Percentiles rank a stretch among this genome's conserved stretches.
phyloP scores from a whole-genome alignment of 306 rosid genomes.

The Hylodesmum podocarpum region DNA sequence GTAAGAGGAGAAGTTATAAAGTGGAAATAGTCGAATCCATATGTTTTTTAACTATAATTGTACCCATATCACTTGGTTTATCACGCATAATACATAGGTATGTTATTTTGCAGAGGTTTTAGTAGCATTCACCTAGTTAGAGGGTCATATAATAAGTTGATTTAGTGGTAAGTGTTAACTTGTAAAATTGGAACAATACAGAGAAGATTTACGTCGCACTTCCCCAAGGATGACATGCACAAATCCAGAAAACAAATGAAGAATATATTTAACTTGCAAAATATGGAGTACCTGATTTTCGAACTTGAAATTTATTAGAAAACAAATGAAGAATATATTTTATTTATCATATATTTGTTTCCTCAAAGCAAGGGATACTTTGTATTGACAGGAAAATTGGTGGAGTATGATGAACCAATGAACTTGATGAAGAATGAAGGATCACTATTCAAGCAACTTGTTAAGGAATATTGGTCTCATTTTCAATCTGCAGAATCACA shows the following conservation, averaged over 20 bases:
- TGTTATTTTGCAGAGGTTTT: not conserved
- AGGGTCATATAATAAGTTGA: not conserved
- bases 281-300: not conserved
- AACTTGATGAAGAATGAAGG: conserved; percentile 53
- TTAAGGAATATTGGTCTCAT: conserved; percentile 74
- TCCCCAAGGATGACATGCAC: too few species aligned
- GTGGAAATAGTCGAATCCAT: not conserved
- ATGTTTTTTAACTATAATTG: not conserved
- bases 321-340: not conserved
- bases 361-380: not conserved
- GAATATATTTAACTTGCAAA: not conserved
- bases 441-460: conserved; percentile 60
- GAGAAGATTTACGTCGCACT: too few species aligned
- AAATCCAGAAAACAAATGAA: too few species aligned
- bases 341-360: not conserved
- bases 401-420: conserved; percentile 67
- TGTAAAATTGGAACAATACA: too few species aligned
- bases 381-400: conserved; percentile 47
- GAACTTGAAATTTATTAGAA: not conserved
- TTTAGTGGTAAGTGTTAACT: not conserved
- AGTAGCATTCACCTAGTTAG: not conserved
- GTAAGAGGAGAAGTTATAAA: too few species aligned
- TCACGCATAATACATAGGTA: not conserved
- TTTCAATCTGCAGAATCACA: conserved; percentile 50
- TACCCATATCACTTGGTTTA: not conserved